Evolutionary conservation across 306 rosid species (phyloP), one percentile per base, ranked within the genome.

Genomic region (Alnus glutinosa): DNA sequence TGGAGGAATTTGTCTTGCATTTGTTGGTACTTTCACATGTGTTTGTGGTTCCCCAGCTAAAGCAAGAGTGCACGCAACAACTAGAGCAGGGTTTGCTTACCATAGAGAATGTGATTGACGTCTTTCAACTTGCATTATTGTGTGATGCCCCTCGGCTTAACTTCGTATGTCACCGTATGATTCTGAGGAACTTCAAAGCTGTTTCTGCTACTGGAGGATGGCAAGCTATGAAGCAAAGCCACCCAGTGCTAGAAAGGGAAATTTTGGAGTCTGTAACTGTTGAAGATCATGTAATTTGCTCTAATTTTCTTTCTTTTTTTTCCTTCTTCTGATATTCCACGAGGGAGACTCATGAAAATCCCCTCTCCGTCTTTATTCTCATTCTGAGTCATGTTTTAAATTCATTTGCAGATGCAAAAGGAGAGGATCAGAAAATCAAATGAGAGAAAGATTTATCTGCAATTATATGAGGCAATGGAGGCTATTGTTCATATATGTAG

Each of bases 381-480:
- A 71, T 14, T 42, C 32, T 54, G 34, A 42, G 30, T 19, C 44
- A 58, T 74, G 6, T 39, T 13, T 70, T 61, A 67, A 75, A 75
- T n/a, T 82, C 16, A 32, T 71, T 74, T 62, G n/a, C 80, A 94
- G 98, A 90, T 66, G 58, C 89, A 77, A 71, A 87, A 78, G 81
- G 93, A 92, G 61, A 87, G 90, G 85, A 76, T 59, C 18, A 84
- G 87, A 78, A 91, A 87, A 69, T 77, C 39, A 44, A 89, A 89
- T 1, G 98, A 94, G 78, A 91, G 84, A 79, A 75, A 85, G 85
- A 70, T 84, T 23, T 94, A 94, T 79, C 36, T 87, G 82, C 92
- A 92, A 82, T 75, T 94, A 34, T 89, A 89, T 7, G 97, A 91
- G 70, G 98, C 97, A 30, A 94, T 94, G 98, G 98, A 94, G 90